Conservation (phyloP, 2,329 filamentous ascomycete genomes). For the Mollisia scopiformis region DNA sequence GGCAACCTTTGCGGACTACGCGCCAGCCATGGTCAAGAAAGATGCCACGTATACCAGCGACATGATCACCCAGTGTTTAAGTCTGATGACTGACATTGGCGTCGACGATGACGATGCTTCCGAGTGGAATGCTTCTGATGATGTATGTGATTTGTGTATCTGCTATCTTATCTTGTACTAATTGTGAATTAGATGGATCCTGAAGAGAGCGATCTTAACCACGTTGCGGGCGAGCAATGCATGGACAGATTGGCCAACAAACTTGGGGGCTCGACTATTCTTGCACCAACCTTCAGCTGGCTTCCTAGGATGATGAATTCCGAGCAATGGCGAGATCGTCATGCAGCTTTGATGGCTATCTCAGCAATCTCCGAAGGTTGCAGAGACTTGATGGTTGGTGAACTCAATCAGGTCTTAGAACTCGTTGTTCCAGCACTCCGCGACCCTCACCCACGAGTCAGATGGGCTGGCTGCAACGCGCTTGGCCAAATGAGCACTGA, state of each 20-base stretch:
- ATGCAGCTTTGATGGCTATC: conserved; percentile 97
- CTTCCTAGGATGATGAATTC: conserved; percentile 97
- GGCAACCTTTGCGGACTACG: conserved; percentile 96
- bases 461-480: conserved; percentile 97
- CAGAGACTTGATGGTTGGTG: conserved; percentile 91
- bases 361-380: conserved; percentile 98
- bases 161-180: conserved; percentile 19
- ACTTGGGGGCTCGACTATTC: conserved; percentile 88
- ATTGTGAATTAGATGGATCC: conserved; percentile 72
- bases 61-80: conserved; percentile 98
- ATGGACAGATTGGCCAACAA: conserved; percentile 99
- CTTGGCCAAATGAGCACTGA: conserved; percentile 99
- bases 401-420: conserved; percentile 91
- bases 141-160: conserved; percentile 62
- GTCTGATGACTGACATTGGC: conserved; percentile 96
- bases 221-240: conserved; percentile 96
- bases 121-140: conserved; percentile 92
- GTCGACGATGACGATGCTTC: conserved; percentile 91
- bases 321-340: conserved; percentile 89
- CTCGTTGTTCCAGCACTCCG: conserved; percentile 90
- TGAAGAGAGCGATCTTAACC: conserved; percentile 95
- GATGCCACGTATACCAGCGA: conserved; percentile 89
- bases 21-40: conserved; percentile 92
- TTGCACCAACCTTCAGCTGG: conserved; percentile 95
- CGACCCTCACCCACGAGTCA: conserved; percentile 89